Conservation (phyloP, 257 asterid species). For the Jacaranda copaia region DNA sequence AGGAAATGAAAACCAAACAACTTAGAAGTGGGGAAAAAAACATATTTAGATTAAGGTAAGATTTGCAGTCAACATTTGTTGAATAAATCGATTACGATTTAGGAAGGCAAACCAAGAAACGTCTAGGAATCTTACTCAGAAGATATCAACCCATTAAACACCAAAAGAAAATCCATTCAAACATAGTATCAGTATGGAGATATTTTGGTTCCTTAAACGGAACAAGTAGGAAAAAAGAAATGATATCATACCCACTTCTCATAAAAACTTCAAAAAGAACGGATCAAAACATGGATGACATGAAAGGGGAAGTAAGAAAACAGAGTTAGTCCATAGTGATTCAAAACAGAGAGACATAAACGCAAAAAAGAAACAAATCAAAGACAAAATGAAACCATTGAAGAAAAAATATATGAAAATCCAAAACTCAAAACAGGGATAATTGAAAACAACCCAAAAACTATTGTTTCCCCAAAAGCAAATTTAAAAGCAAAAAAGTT, state of each 20-base stretch:
- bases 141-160: neutral
- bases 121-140: neutral
- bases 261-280: neutral
- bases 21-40: constrained; percentile 1
- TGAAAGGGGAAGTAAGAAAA: neutral
- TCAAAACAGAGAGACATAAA: neutral
- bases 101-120: neutral
- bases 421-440: neutral
- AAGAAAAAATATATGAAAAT: neutral
- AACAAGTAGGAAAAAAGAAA: neutral
- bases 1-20: neutral
- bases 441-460: neutral
- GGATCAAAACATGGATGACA: constrained; percentile 18
- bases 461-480: neutral
- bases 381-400: neutral
- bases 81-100: neutral
- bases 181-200: neutral
- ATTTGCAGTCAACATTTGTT: constrained; percentile 23
- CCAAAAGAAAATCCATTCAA: neutral
- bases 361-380: neutral
- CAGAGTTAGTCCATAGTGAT: constrained; percentile 3
- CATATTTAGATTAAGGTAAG: constrained; percentile 17
- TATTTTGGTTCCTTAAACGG: neutral
- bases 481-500: neutral
- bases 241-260: neutral